Evolutionary conservation across 768 basidiomycete species (phyloP), one percentile per base, ranked within the genome.

Genomic region (Mycena kentingensis): DNA sequence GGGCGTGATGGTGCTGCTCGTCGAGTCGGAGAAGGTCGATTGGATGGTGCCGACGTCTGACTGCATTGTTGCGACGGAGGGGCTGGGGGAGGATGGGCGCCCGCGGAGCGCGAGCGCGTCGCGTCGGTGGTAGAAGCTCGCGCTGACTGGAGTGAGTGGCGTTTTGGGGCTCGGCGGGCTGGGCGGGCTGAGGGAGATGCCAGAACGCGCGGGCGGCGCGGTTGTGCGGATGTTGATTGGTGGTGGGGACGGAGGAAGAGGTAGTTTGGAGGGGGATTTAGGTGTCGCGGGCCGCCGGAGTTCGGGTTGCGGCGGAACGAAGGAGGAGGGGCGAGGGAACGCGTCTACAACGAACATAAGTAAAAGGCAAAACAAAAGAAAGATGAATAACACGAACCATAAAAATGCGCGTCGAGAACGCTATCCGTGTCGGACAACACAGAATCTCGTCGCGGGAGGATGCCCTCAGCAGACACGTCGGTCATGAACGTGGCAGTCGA

Each of bases 281-380:
- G 31, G 38, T 10, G 52, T 16, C 18, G 6, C 11, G 36, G 3
- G 51, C 29, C 10, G 45, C 25, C 35, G 51, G 18, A 25, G 44
- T 18, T 1, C 32, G 42, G 16, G 38, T 34, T 24, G 48, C 27
- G 39, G 41, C 41, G 70, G 67, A 29, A 73, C 49, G 32, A 67
- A 68, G 6, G 76, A 73, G 32, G 62, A 63, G 2, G 78, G 75
- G 19, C 70, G 68, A 27, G 78, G 75, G 64, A 77, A 76, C 5
- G 70, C 67, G 27, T 77, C 77, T 76, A 34, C 16, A 22, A n/a
- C 6, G 12, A 34, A 22, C 28, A 28, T 48, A 15, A 52, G 47
- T 45, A 26, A 39, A 21, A 54, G n/a, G 28, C 25, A 50, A 3
- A 50, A 31, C 19, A 35, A 5, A 2, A 48, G 15, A 49, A 11